Conservation (phyloP, 2,329 filamentous ascomycete species). For the Graphilbum fragrans region DNA sequence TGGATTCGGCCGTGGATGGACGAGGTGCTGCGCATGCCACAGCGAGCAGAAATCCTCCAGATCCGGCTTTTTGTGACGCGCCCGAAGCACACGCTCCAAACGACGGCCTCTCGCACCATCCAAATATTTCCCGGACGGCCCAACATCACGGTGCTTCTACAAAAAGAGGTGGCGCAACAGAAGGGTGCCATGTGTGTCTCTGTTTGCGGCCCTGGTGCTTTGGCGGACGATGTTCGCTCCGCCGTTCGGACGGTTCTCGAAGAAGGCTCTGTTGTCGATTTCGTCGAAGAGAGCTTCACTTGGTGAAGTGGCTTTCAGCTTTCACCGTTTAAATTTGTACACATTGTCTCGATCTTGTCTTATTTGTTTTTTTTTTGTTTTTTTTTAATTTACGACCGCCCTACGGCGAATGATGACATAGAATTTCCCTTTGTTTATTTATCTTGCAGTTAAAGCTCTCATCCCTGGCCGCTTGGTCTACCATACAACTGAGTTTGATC, state of each 20-base stretch:
- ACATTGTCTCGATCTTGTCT: neutral
- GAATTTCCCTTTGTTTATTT: neutral
- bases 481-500: too few species aligned
- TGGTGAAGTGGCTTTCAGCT: conserved; percentile 27
- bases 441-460: neutral
- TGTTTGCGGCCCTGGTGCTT: conserved; percentile 62
- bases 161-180: conserved; percentile 70
- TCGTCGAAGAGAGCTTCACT: conserved; percentile 67
- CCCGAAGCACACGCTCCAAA: conserved; percentile 68
- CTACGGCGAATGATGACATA: too few species aligned
- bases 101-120: conserved; percentile 58
- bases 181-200: conserved; percentile 81
- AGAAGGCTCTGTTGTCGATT: conserved; percentile 51
- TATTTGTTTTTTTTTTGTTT: neutral
- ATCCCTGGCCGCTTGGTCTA: too few species aligned
- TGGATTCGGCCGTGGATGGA: conserved; percentile 88
- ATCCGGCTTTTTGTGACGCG: conserved; percentile 87
- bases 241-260: conserved; percentile 55
- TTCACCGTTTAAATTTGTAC: neutral
- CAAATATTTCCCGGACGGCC: conserved; percentile 88
- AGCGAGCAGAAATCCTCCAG: conserved; percentile 68
- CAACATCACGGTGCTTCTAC: conserved; percentile 66
- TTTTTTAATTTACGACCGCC: neutral
- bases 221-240: conserved; percentile 64
- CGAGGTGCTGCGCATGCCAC: conserved; percentile 61